phyloP scores from a whole-genome alignment of 169 alveolate genomes.

The Babesia bigemina region DNA sequence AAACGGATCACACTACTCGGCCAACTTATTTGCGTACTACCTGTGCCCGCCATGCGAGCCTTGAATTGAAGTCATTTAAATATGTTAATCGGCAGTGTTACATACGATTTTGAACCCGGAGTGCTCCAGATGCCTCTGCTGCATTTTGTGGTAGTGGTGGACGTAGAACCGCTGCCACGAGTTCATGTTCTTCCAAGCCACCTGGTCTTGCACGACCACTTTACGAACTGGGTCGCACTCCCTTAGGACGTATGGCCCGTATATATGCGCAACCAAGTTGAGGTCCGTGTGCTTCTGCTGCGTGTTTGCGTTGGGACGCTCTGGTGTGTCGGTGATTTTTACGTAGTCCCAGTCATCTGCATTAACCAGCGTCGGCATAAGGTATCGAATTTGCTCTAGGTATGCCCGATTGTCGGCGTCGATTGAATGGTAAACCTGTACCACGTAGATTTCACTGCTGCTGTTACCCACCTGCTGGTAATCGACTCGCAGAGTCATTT shows the following conservation, averaged over 20 bases:
- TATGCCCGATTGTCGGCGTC: constrained; percentile 1
- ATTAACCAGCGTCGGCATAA: constrained; percentile 2
- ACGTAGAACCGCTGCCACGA: constrained; percentile 34
- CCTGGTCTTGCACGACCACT: constrained; percentile 24
- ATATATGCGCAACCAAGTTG: constrained; percentile 46
- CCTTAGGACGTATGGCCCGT: constrained; percentile 61
- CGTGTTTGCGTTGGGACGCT: neutral
- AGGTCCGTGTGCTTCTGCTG: neutral
- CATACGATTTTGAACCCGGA: constrained; percentile 30
- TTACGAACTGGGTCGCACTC: constrained; percentile 51
- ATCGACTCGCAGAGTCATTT: constrained; percentile 25
- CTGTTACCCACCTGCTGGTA: constrained; percentile 7
- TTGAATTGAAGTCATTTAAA: neutral
- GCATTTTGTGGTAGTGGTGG: constrained; percentile 30
- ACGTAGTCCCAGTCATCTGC: constrained; percentile 21
- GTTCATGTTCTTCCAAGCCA: constrained; percentile 19
- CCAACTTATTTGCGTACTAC: constrained; percentile 63
- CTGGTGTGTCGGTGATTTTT: neutral
- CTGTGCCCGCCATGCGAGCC: constrained; percentile 14
- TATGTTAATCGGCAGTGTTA: neutral
- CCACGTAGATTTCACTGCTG: neutral
- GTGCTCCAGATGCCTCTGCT: constrained; percentile 24
- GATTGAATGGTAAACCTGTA: constrained; percentile 6
- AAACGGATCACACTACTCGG: constrained; percentile 32
- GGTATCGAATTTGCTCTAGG: neutral